These are phyloP conservation scores for Taphrina deformans DNA, from an alignment of 1,139 yeast genomes.

Conservation along the genomic window DNA sequence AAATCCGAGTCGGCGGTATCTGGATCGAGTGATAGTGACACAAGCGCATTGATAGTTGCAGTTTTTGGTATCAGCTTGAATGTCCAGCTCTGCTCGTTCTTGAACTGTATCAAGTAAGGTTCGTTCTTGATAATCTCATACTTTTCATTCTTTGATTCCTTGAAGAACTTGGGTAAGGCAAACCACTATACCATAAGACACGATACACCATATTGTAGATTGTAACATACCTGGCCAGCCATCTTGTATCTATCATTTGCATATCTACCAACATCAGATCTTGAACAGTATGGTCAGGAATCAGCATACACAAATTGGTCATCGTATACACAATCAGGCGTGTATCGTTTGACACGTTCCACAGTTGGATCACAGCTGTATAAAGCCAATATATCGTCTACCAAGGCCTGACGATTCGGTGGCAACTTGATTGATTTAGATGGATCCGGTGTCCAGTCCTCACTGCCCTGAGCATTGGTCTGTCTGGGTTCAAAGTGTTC, in stretches of 20 bases:
- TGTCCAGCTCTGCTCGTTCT: constrained; percentile 8
- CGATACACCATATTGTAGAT: background rate
- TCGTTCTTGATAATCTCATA: constrained; percentile 9
- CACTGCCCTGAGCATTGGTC: constrained; percentile 13
- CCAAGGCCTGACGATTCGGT: constrained; percentile 6
- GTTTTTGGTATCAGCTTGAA: constrained; percentile 7
- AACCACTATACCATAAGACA: background rate
- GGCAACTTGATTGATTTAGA: constrained; percentile 3
- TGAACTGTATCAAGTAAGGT: constrained; percentile 2
- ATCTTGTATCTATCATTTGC: constrained; percentile 11
- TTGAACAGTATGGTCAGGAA: background rate
- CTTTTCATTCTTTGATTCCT: constrained; percentile 15
- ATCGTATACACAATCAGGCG: constrained; percentile 17
- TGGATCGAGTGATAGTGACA: constrained; percentile 3
- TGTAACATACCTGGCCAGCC: background rate
- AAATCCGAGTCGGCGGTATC: constrained; percentile 10
- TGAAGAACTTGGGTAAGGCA: constrained; percentile 8
- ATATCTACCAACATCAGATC: background rate
- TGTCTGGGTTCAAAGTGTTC: constrained; percentile 7
- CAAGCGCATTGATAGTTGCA: constrained; percentile 5
- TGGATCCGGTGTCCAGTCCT: constrained; percentile 15
- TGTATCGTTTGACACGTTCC: constrained; percentile 5
- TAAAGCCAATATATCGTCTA: constrained; percentile 8
- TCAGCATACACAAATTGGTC: constrained; percentile 2
- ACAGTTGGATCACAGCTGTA: constrained; percentile 12